Evolutionary conservation across 2,329 filamentous ascomycete species (phyloP).

Genomic region (Arthrobotrys musiformis): DNA sequence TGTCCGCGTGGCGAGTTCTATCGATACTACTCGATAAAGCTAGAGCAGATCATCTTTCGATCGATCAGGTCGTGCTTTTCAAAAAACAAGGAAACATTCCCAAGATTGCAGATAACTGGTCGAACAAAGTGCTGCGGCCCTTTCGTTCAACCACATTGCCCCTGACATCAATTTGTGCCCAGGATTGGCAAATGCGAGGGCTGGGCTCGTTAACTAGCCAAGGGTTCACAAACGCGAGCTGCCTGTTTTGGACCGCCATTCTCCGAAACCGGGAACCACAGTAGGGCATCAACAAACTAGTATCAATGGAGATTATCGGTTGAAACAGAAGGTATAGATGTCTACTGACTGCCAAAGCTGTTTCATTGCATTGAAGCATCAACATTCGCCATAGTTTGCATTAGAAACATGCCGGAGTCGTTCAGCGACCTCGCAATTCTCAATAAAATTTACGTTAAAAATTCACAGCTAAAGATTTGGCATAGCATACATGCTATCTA

Average conservation of each 20-base stretch:
- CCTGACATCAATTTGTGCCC: constrained; percentile 4
- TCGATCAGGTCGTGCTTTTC: too few species aligned
- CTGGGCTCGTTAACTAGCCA: neutral
- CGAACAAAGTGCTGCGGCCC: too few species aligned
- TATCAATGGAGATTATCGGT: constrained; percentile 11
- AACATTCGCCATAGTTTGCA: neutral
- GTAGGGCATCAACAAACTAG: neutral
- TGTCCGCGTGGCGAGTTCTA: too few species aligned
- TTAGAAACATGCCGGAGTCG: neutral
- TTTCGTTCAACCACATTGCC: neutral
- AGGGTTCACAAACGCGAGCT: constrained; percentile 39
- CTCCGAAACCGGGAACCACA: constrained; percentile 38
- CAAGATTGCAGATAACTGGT: too few species aligned
- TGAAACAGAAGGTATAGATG: constrained; percentile 32
- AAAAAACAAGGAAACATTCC: neutral
- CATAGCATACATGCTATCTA: too few species aligned
- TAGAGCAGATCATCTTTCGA: too few species aligned
- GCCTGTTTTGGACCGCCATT: constrained; percentile 22
- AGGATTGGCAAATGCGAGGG: constrained; percentile 5
- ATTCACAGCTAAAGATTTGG: too few species aligned
- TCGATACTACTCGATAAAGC: neutral
- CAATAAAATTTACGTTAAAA: neutral
- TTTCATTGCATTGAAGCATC: constrained; percentile 1
- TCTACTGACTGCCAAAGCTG: neutral
- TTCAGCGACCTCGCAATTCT: neutral